Evolutionary conservation across 805 yeast genomes (phyloP).

Genomic region (Candida jianshihensis): DNA sequence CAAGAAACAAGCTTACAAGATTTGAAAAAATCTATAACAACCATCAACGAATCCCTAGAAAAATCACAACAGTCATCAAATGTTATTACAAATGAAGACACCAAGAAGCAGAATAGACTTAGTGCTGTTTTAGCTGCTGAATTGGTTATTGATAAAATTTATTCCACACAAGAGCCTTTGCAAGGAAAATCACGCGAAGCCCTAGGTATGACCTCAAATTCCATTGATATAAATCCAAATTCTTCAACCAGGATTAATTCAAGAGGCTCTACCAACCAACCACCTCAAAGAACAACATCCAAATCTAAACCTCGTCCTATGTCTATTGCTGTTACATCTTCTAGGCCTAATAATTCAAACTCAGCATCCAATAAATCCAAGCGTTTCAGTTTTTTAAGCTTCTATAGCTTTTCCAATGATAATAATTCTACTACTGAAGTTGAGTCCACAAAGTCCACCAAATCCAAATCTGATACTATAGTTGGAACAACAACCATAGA

Average conservation of each 20-base stretch:
- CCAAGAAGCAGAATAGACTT: conserved; percentile 19
- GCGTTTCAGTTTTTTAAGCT: conserved; percentile 36
- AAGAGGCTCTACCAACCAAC: conserved; percentile 2
- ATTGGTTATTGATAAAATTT: conserved; percentile 21
- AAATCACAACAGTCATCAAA: too few species aligned
- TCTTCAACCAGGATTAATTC: conserved; percentile 14
- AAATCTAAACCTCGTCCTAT: not conserved
- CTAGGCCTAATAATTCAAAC: conserved; percentile 7
- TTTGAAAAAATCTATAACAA: conserved; percentile 4
- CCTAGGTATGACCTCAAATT: too few species aligned
- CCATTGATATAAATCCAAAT: too few species aligned
- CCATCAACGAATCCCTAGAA: conserved; percentile 11
- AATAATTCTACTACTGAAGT: conserved; percentile 4
- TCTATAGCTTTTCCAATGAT: conserved; percentile 16
- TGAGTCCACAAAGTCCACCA: conserved; percentile 10
- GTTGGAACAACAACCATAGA: conserved; percentile 1
- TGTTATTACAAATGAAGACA: conserved; percentile 1
- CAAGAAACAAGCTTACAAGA: conserved; percentile 15
- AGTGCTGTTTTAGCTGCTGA: conserved; percentile 25
- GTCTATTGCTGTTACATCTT: conserved; percentile 2
- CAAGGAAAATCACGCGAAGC: too few species aligned
- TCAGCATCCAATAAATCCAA: conserved; percentile 20
- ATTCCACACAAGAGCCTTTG: conserved; percentile 12
- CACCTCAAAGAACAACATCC: conserved; percentile 5
- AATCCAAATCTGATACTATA: conserved; percentile 1